Evolutionary conservation across 352 stramenopile genomes (phyloP).

Genomic region (Pythium vanterpoolii): DNA sequence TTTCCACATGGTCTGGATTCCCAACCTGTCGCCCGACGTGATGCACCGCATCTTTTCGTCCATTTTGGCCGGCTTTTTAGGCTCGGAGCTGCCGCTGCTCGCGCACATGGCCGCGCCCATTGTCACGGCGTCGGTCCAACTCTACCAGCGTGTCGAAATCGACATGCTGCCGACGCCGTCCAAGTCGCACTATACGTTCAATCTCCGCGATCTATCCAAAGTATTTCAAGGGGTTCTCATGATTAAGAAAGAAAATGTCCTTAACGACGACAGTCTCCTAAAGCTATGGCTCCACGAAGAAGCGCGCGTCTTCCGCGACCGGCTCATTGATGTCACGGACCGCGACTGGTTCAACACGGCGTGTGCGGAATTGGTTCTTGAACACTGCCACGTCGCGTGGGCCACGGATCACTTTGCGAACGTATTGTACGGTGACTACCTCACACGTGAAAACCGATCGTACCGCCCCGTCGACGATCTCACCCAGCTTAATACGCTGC

Average conservation of each 20-base stretch:
- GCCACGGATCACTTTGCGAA: slow-evolving; percentile 66
- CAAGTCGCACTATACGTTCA: slow-evolving; percentile 95
- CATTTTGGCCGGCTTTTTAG: slow-evolving; percentile 88
- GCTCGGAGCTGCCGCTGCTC: slow-evolving; percentile 60
- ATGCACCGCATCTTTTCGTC: slow-evolving; percentile 90
- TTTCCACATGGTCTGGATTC: slow-evolving; percentile 92
- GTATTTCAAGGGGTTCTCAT: slow-evolving; percentile 94
- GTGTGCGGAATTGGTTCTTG: slow-evolving; percentile 69
- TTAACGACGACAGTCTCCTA: slow-evolving; percentile 68
- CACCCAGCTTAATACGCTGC: slow-evolving; percentile 60
- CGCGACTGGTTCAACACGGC: slow-evolving; percentile 84
- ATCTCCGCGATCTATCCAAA: slow-evolving; percentile 91
- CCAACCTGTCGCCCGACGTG: slow-evolving; percentile 72
- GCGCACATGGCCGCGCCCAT: slow-evolving; percentile 72
- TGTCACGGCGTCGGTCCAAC: slow-evolving; percentile 82
- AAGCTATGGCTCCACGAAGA: slow-evolving; percentile 92
- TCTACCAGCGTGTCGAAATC: slow-evolving; percentile 87
- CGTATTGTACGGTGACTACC: slow-evolving; percentile 90
- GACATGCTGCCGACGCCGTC: slow-evolving; percentile 90
- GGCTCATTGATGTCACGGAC: slow-evolving; percentile 85
- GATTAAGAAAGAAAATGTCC: slow-evolving; percentile 78
- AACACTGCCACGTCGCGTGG: slow-evolving; percentile 64
- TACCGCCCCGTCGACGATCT: slow-evolving; percentile 77
- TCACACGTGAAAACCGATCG: slow-evolving; percentile 72
- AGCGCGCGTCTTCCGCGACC: slow-evolving; percentile 90